phyloP scores from a whole-genome alignment of 352 stramenopile species.

The Pythium chondricola region DNA sequence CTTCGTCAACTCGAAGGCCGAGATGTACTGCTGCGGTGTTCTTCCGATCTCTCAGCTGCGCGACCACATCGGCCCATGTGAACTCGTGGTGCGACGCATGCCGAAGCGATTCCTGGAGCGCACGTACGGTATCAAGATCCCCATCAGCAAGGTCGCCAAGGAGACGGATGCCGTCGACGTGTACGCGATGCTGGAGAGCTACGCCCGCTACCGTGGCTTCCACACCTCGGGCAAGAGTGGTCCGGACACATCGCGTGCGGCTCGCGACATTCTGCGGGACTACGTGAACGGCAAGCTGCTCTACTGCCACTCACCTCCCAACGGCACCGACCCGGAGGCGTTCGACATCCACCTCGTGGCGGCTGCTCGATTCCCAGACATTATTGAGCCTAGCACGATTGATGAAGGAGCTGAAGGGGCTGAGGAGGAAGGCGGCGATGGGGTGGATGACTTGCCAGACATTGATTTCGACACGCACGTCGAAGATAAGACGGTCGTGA shows the following conservation, averaged over 20 bases:
- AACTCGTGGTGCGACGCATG: slow-evolving; percentile 93
- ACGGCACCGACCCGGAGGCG: slow-evolving; percentile 38
- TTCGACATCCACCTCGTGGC: slow-evolving; percentile 78
- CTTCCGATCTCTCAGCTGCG: slow-evolving; percentile 98
- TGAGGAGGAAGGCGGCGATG: slow-evolving; percentile 13
- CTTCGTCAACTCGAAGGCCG: slow-evolving; percentile 97
- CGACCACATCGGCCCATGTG: slow-evolving; percentile 92
- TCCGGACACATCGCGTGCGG: slow-evolving; percentile 92
- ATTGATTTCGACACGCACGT: slow-evolving; percentile 67
- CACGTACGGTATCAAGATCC: slow-evolving; percentile 95
- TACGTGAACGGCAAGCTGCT: slow-evolving; percentile 97
- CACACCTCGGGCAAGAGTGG: slow-evolving; percentile 92
- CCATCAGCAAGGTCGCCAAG: slow-evolving; percentile 48
- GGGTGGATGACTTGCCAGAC: slow-evolving; percentile 22
- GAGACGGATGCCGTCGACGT: slow-evolving; percentile 76
- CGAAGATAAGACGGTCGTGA: slow-evolving; percentile 63
- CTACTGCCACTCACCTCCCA: slow-evolving; percentile 94
- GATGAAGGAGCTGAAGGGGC: neutral
- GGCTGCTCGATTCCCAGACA: slow-evolving; percentile 47
- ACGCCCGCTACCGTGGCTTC: slow-evolving; percentile 86
- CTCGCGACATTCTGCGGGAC: slow-evolving; percentile 95
- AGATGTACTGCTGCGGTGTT: slow-evolving; percentile 98
- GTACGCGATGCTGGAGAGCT: slow-evolving; percentile 68
- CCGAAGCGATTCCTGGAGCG: slow-evolving; percentile 94
- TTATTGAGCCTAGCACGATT: slow-evolving; percentile 14